Evolutionary conservation across 257 asterid species (phyloP), one percentile per base, ranked within the genome.

Genomic region (Lavandula angustifolia): DNA sequence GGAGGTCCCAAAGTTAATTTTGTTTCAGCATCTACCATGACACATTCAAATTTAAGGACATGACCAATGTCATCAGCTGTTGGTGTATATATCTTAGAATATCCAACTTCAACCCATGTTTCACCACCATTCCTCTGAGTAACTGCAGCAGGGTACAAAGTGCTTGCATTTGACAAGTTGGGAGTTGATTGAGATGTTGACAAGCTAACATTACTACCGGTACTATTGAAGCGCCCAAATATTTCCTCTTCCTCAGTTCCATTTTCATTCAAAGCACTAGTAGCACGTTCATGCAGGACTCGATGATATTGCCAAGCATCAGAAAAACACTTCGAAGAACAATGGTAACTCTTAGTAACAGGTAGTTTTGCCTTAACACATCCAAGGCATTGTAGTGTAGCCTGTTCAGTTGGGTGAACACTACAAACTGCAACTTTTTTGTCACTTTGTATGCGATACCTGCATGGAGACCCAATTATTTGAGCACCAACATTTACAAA

Each of bases 251-350:
- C 97, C 74, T 87, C 99, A 14, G 79, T 85, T 67, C 86, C 96
- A 68, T 82, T 89, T 71, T 87, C 97, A 59, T 76, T 85, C 48
- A 72, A 76, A 67, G 94, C 82, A 80, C 76, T 81, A 13, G 95
- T 87, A 9, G 99, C 96, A 69, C 94, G 97, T 70, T 94, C 97
- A 60, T 94, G 99, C 76, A 94, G 77, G 70, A 73, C 85, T 43
- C 97, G 96, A 66, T 94, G 99, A 72, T 94, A 95, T 53, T 75
- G 92, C 99, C 99, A 94, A 57, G 99, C 94, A 81, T 83, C 92
- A 0, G 94, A 77, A 72, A 84, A 94, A 73, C 99, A 94, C 76
- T 94, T 90, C 4, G 96, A 71, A 9, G 96, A 81, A 69, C 99
- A 94, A 68, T 94, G 97, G 70, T 94, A 90, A 74, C 99, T 94